Evolutionary conservation across 345 rosid genomes (phyloP), one percentile per base, ranked within the genome.

Genomic region (Brassica juncea): DNA sequence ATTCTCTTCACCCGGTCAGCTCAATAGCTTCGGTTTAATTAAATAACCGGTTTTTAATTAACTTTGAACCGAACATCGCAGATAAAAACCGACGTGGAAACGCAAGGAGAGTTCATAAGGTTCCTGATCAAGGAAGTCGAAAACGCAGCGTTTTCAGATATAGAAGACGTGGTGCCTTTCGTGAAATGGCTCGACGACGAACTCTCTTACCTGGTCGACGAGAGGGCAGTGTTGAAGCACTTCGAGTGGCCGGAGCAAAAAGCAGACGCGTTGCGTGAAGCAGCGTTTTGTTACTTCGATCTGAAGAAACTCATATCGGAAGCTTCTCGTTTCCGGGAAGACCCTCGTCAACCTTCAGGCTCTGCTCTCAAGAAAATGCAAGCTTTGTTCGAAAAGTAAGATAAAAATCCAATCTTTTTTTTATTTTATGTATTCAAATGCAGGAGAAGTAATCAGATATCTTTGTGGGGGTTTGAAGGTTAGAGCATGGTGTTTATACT

Each of bases 101-200:
- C 88, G 37, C 99, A 96, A 82, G 97, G 98, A 58, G 99, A 96
- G 23, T 96, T 96, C 85, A 89, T 96, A 62, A 87, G 86, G 75
- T 90, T 86, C 78, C 80, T 96, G 85, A 96, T 93, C 81, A 93
- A 88, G 35, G 97, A 96, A 72, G 97, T 96, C 7, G 97, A 89
- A 86, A 85, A 78, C 80, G 97, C 97, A 35, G 94, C 89, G 60
- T 93, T 92, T 80, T 70, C 90, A 19, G 86, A 85, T 11, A 92
- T 96, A 1, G 94, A 93, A 85, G 98, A 96, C 73, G 98, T 92
- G 49, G 97, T 96, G 28, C 92, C 97, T 23, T 96, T 93, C 72
- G 99, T 96, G 3, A 91, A 96, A 77, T 96, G 98, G 98, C 93
- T 92, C 5, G 97, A 94, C 60, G 98, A 94, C 47, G 98, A 94